Evolutionary conservation across 331 rosid genomes (phyloP).

Genomic region (Pyrus hybrid): DNA sequence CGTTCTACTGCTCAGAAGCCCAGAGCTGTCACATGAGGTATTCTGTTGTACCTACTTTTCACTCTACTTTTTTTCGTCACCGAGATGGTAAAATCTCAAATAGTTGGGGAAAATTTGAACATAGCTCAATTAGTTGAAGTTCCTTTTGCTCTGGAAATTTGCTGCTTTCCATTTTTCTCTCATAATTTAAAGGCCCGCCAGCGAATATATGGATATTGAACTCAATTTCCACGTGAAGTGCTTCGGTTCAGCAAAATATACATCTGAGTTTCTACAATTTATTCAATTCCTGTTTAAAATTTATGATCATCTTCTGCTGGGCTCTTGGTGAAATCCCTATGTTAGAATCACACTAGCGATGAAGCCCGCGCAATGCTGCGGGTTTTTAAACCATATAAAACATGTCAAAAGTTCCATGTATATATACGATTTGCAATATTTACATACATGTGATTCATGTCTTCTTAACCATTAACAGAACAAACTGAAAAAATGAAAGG

Average conservation of each 20-base stretch:
- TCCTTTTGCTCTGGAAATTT: conserved; percentile 14
- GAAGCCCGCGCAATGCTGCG: too few relatives aligned
- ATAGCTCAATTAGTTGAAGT: conserved; percentile 10
- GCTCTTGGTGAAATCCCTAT: conserved; percentile 11
- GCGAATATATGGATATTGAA: conserved; percentile 8
- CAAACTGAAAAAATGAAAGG: too few relatives aligned
- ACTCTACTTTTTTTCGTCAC: not conserved
- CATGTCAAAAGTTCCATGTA: too few relatives aligned
- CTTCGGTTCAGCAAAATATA: not conserved
- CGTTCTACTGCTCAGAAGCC: conserved; percentile 65
- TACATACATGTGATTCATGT: too few relatives aligned
- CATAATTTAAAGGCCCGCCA: conserved; percentile 16
- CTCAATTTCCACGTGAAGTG: conserved; percentile 13
- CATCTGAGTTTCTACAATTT: not conserved
- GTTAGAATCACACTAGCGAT: not conserved
- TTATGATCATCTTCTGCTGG: conserved; percentile 5
- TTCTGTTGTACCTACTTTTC: conserved; percentile 35
- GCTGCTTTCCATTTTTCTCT: not conserved
- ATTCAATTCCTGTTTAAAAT: not conserved
- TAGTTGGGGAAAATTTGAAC: conserved; percentile 32
- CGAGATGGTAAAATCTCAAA: conserved; percentile 4
- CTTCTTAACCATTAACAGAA: too few relatives aligned
- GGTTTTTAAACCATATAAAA: too few relatives aligned
- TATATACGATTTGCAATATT: too few relatives aligned
- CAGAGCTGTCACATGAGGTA: conserved; percentile 68